A percentile compares a stretch with the other conserved stretches of the same genome.
These are phyloP conservation scores for Euphorbia pulcherrima DNA, from an alignment of 345 rosid genomes.

Conservation along the genomic window DNA sequence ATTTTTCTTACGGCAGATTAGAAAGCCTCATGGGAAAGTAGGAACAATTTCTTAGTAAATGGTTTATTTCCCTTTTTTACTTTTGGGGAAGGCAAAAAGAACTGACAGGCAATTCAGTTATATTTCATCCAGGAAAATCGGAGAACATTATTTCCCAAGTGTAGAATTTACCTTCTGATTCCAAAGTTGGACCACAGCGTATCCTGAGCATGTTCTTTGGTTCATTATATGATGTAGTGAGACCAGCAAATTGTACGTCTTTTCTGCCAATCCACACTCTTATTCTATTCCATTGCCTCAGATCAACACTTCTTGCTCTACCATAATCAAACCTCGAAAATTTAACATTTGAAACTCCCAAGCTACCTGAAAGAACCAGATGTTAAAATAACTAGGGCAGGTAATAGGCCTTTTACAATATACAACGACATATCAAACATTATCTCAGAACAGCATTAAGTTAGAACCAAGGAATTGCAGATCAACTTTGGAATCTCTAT, in stretches of 20 bases:
- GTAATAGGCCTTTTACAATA: background rate
- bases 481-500: background rate
- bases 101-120: background rate
- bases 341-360: conserved; percentile 36
- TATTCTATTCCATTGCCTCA: conserved; percentile 14
- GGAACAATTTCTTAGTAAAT: background rate
- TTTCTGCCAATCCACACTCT: conserved; percentile 25
- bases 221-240: conserved; percentile 15
- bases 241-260: conserved; percentile 30
- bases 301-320: conserved; percentile 21
- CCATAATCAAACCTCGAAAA: conserved; percentile 18
- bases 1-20: background rate
- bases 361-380: conserved; percentile 34
- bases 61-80: background rate
- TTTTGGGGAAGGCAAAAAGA: background rate
- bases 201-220: conserved; percentile 24
- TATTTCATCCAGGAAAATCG: background rate
- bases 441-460: background rate
- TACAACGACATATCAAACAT: background rate
- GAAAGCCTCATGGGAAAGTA: background rate
- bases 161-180: conserved; percentile 32
- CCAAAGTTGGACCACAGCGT: conserved; percentile 25
- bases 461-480: background rate
- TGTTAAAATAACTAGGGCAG: background rate
- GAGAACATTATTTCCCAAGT: background rate